Conservation (phyloP, 768 basidiomycete species). For the Tulasnella sp. region DNA sequence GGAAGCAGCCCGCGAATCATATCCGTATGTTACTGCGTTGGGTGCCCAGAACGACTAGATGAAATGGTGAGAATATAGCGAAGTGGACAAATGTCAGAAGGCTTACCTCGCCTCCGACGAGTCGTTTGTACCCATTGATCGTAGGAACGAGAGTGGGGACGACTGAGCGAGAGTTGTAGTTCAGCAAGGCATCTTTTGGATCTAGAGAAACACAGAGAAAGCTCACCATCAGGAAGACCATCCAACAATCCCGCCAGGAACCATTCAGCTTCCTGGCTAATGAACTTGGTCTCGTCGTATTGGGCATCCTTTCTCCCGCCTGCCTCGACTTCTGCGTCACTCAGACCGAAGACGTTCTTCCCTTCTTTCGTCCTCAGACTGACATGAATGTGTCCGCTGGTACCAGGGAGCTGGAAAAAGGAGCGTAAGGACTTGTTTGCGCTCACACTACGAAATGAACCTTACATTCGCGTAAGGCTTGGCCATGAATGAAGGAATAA, state of each 20-base stretch:
- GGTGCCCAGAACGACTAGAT: conserved; percentile 78
- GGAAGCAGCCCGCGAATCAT: conserved; percentile 89
- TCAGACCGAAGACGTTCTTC: conserved; percentile 73
- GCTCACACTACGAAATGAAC: conserved; percentile 33
- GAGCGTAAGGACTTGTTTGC: not conserved
- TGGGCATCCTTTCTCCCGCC: conserved; percentile 66
- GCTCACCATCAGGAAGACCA: conserved; percentile 81
- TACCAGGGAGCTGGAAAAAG: conserved; percentile 73
- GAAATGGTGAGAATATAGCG: not conserved
- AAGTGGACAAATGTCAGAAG: not conserved
- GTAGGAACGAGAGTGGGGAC: conserved; percentile 68
- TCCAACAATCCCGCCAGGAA: conserved; percentile 93
- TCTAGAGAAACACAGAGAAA: not conserved
- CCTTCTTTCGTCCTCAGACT: conserved; percentile 68
- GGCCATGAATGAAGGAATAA: conserved; percentile 97
- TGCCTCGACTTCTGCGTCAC: conserved; percentile 52
- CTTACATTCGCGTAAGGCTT: conserved; percentile 91
- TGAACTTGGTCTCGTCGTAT: conserved; percentile 75
- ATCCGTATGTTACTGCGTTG: conserved; percentile 89
- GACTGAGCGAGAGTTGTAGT: not conserved
- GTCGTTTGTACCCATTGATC: conserved; percentile 95
- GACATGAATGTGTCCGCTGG: conserved; percentile 93
- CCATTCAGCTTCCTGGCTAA: conserved; percentile 79
- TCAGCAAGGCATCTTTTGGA: not conserved
- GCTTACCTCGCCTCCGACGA: conserved; percentile 76